Conservation (phyloP, 2,329 filamentous ascomycete species). For the Diaporthe australafricana region DNA sequence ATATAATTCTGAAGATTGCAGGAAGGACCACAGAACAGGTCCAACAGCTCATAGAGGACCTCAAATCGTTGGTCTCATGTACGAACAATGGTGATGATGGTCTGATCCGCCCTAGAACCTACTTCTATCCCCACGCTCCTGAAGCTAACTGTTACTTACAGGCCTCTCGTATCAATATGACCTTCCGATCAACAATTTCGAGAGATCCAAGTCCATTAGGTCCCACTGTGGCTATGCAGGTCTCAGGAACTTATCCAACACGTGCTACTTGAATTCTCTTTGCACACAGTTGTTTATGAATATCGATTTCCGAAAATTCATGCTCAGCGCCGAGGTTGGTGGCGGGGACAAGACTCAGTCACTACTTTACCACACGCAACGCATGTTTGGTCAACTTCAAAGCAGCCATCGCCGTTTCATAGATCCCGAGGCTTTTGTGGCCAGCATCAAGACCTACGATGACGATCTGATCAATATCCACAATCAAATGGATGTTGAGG, state of each 20-base stretch:
- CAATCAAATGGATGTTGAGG: constrained; percentile 97
- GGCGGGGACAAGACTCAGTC: constrained; percentile 69
- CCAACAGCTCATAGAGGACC: constrained; percentile 60
- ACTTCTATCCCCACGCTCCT: not conserved
- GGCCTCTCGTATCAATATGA: constrained; percentile 70
- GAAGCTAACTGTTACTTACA: constrained; percentile 8
- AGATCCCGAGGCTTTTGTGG: constrained; percentile 79
- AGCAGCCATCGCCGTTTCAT: constrained; percentile 79
- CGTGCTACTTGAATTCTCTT: constrained; percentile 96
- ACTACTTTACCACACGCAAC: constrained; percentile 82
- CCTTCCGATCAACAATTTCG: constrained; percentile 68
- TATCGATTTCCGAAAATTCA: constrained; percentile 84
- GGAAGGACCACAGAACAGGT: constrained; percentile 63
- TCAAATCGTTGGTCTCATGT: constrained; percentile 62
- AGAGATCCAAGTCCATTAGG: constrained; percentile 76
- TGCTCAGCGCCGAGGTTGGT: constrained; percentile 72
- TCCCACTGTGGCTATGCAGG: constrained; percentile 87
- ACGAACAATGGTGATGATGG: constrained; percentile 53
- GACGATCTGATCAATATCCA: constrained; percentile 85
- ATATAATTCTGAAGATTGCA: constrained; percentile 68
- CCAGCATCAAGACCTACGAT: constrained; percentile 84
- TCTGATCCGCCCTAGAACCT: constrained; percentile 40
- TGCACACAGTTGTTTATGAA: constrained; percentile 98
- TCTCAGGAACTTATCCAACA: constrained; percentile 91
- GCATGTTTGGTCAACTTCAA: constrained; percentile 88